phyloP scores from a whole-genome alignment of 164 flowering plant genomes.

The Vitis rupestris region DNA sequence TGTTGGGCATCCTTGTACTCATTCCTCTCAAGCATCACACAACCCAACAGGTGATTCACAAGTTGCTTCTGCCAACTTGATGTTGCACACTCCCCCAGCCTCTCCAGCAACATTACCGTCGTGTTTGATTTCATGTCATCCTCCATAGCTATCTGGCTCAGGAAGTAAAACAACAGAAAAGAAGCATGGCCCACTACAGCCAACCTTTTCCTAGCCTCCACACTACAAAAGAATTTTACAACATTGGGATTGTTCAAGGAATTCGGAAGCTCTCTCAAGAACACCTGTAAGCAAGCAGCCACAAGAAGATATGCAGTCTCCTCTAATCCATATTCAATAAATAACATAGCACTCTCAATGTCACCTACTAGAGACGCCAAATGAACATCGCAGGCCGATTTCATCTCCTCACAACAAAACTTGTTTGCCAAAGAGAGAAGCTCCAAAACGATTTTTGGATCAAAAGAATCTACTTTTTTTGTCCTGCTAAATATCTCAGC shows the following conservation, averaged over 20 bases:
- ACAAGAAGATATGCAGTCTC: conserved; percentile 71
- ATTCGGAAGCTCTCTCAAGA: conserved; percentile 74
- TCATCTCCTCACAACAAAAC: conserved; percentile 87
- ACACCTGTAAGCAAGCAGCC: conserved; percentile 84
- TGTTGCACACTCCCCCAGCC: conserved; percentile 67
- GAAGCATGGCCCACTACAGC: conserved; percentile 66
- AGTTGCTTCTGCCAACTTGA: conserved; percentile 75
- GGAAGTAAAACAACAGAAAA: conserved; percentile 64
- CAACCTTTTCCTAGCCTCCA: conserved; percentile 57
- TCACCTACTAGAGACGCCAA: conserved; percentile 59
- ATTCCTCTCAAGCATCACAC: conserved; percentile 78
- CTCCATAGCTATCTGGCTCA: conserved; percentile 82
- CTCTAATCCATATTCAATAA: conserved; percentile 79
- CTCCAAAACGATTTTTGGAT: conserved; percentile 57
- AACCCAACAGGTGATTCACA: conserved; percentile 78
- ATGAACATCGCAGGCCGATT: conserved; percentile 68
- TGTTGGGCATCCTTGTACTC: conserved; percentile 81
- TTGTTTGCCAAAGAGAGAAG: conserved; percentile 68
- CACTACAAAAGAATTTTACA: conserved; percentile 53
- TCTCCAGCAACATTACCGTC: conserved; percentile 75
- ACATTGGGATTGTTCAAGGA: conserved; percentile 54
- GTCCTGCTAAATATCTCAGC: conserved; percentile 71
- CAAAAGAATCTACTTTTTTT: conserved; percentile 43
- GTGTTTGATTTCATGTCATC: conserved; percentile 72
- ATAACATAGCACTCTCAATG: conserved; percentile 57